Base-by-base conservation (phyloP, 1,284 basidiomycete species). In the Trichosporon sp. region DNA sequence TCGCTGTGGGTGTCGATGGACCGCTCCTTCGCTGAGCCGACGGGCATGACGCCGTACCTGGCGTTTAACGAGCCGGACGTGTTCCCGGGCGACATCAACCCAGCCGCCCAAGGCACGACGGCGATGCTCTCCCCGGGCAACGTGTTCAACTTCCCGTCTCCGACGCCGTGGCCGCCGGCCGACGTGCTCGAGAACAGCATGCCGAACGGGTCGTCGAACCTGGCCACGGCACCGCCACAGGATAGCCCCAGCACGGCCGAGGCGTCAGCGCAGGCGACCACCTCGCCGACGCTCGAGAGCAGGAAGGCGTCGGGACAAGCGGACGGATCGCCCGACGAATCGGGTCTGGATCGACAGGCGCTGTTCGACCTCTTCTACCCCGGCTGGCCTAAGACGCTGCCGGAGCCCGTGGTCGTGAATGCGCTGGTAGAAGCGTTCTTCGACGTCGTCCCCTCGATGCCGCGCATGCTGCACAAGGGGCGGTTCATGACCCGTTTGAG, bases 401-500 rank as follows among this genome's bases (percentile, higher is more conserved):
- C 84, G 0, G 79, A 82, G 37, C 84, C 83, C 7, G 77, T 80
- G 10, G 77, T 84, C 21, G 81, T 84, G 71, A 79, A 81, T 54
- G 79, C 82, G 16, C 77, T 85, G 8, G 75, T 83, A 35, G 81
- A 84, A 14, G 75, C 76, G 7, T 85, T 84, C 75, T 84, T 85
- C 74, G 76, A 80, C 46, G 65, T 71, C 1, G 81, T 84, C 0
- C 82, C 84, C 2, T 78, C 78, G 67, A 76, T 83, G 31, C 78
- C 80, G 4, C 78, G 82, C 19, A 73, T 86, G 16, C 73, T 86
- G 48, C 81, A 85, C 73, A 77, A 79, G 6, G 74, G 76, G 1
- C 77, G 81, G 1, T 85, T 87, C 76, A 78, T 85, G 64, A 69
- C 82, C 2, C 79, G 84, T 3, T 77, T 87, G 75, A 77, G 81